phyloP scores from a whole-genome alignment of 345 rosid species.

The Lepidium aucheri region DNA sequence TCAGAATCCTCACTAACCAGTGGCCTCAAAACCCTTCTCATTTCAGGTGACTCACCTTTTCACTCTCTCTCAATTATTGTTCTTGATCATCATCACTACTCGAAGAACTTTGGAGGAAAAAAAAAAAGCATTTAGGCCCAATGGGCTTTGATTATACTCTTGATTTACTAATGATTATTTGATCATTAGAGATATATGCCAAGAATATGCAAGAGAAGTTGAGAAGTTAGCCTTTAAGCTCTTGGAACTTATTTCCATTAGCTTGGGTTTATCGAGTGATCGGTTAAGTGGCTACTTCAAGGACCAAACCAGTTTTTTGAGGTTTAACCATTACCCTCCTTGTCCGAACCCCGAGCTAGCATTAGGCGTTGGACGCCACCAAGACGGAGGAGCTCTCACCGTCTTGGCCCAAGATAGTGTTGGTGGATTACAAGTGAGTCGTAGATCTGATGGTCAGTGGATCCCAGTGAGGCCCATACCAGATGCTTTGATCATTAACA shows the following conservation, averaged over 20 bases:
- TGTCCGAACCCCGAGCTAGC: slow-evolving; percentile 78
- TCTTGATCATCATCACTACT: no score
- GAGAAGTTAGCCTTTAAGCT: slow-evolving; percentile 56
- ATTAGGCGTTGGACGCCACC: slow-evolving; percentile 83
- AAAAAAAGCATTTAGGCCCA: neutral
- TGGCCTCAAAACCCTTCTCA: slow-evolving; percentile 62
- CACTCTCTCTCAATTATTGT: neutral
- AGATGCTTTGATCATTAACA: slow-evolving; percentile 60
- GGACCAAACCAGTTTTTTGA: slow-evolving; percentile 51
- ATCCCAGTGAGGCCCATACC: slow-evolving; percentile 43
- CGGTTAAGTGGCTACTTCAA: slow-evolving; percentile 45
- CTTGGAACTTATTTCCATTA: slow-evolving; percentile 54
- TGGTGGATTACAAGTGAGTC: slow-evolving; percentile 67
- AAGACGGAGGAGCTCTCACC: slow-evolving; percentile 71
- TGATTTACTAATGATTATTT: neutral
- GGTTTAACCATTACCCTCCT: slow-evolving; percentile 75
- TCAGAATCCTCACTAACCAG: slow-evolving; percentile 48
- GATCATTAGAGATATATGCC: slow-evolving; percentile 45
- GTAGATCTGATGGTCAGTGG: slow-evolving; percentile 76
- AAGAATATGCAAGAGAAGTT: slow-evolving; percentile 57
- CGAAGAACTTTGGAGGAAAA: no score
- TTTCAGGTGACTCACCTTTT: slow-evolving; percentile 42
- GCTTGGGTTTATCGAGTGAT: slow-evolving; percentile 55
- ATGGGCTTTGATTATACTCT: neutral
- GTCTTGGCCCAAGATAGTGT: slow-evolving; percentile 72